Evolutionary conservation across 495 filamentous ascomycete genomes (phyloP), one percentile per base, ranked within the genome.

Genomic region (Sphaerosporella brunnea): DNA sequence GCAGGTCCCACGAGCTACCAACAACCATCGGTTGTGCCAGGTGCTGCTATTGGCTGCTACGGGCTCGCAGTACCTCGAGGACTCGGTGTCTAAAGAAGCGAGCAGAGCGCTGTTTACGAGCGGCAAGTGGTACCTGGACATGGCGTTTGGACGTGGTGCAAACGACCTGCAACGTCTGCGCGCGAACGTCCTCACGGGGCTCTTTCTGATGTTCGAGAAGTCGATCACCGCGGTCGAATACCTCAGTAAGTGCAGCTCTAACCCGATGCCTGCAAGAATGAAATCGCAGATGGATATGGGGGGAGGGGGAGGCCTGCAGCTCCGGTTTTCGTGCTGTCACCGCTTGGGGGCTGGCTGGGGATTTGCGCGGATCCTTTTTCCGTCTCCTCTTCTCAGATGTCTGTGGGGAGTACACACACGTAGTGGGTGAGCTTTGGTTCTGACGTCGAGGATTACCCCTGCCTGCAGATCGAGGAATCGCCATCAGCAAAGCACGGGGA

Each of bases 71-170:
- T 58, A 59, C 28, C 21, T 37, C 15, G 35, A n/a, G 23, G 41
- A 46, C 16, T 10, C 18, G 10, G 40, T 46, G 32, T 36, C 49
- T 18, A 45, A 42, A 0, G 48, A 47, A 10, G 47, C 53, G 18
- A 47, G 45, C 16, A 49, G 37, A 25, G 45, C 51, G 4, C 48
- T 59, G 9, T 59, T 57, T 26, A 53, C n/a, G 18, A 59, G 54
- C n/a, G 56, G 50, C 8, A 58, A 58, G 30, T 59, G 56, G 56
- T 59, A 57, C 26, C 38, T 57, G 11, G 54, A 59, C 34, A 49
- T 52, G 15, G 54, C 41, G 7, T 49, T 51, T 28, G 39, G 38
- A 19, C 43, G 25, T 8, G 56, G 49, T 4, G 48, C 41, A 3
- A 50, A 51, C 18, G 28, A 32, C 5, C 38, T 59, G 21, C 53